Base-by-base conservation (phyloP, 148 eudicot species). In the Spergularia bocconei region DNA sequence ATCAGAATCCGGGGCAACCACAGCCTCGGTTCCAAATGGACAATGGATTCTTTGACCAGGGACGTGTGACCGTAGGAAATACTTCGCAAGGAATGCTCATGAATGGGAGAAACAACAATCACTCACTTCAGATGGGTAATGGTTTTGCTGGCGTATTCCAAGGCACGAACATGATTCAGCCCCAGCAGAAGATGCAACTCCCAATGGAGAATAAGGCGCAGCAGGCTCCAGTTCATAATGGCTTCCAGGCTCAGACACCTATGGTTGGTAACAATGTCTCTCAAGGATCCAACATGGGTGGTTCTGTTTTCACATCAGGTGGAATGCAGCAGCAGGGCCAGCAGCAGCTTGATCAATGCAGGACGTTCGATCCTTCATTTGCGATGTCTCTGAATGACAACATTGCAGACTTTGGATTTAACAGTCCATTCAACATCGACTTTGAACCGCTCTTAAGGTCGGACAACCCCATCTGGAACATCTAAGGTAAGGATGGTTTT, bases 391-490 rank as follows among this genome's bases (percentile, higher is more conserved):
- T 73, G 78, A 78, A 77, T 17, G 81, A 81, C 68, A 78, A 63
- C 63, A 71, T 78, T 4, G 36, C 66, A 15, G 84, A 81, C 55
- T 81, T 81, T 38, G 81, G 81, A 64, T 84, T 71, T n/a, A 77
- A 75, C 29, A 23, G 75, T 17, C 80, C 84, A 11, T 78, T 81
- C 80, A 84, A 81, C 71, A n/a, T 76, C 21, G 82, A 84, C 21
- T 72, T 81, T 11, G 83, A 81, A 11, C 83, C 74, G 15, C 77
- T 81, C 52, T 21, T 79, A 15, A 81, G 83, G 73, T 77, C 74
- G 48, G 83, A 81, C 38, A 63, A 33, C 41, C 13, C 83, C 20
- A 67, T 71, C n/a, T 78, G 79, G 86, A 78, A 66, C 69, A 62
- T 57, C 47, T 84, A 61, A 75, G 75, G 21, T 62, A 54, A 44